These are phyloP conservation scores for Geum urbanum DNA, from an alignment of 306 rosid genomes.

Conservation along the genomic window DNA sequence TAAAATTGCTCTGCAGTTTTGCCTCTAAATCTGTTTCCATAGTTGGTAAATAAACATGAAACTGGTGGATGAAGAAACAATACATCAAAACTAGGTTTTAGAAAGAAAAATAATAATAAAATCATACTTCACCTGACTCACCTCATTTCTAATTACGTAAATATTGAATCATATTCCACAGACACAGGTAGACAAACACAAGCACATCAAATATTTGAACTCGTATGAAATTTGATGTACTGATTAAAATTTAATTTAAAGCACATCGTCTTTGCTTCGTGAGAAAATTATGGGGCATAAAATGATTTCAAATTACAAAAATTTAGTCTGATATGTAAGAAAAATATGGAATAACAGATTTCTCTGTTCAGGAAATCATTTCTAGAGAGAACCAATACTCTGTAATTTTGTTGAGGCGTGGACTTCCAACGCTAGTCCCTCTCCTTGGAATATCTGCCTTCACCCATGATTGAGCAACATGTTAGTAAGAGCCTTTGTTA, in stretches of 20 bases:
- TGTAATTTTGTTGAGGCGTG: slow-evolving; percentile 28
- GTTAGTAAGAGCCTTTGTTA: slow-evolving; percentile 10
- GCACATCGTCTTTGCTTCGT: neutral
- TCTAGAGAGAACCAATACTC: slow-evolving; percentile 44
- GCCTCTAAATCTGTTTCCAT: neutral
- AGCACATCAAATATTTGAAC: neutral
- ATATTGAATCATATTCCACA: neutral
- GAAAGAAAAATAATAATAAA: neutral
- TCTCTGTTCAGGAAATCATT: neutral
- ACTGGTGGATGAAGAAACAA: neutral
- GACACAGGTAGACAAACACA: slow-evolving; percentile 2
- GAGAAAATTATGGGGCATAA: neutral
- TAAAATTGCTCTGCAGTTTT: neutral
- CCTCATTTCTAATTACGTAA: neutral
- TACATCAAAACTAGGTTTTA: neutral
- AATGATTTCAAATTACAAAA: neutral
- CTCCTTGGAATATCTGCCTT: slow-evolving; percentile 71
- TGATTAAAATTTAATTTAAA: neutral
- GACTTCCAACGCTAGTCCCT: slow-evolving; percentile 45
- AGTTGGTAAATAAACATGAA: neutral
- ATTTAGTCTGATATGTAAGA: neutral
- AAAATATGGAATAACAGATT: neutral
- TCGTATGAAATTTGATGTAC: neutral
- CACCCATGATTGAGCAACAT: slow-evolving; percentile 37
- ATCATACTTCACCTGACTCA: neutral